These are phyloP conservation scores for Talaromyces borbonicus DNA, from an alignment of 495 filamentous ascomycete genomes.

Conservation along the genomic window DNA sequence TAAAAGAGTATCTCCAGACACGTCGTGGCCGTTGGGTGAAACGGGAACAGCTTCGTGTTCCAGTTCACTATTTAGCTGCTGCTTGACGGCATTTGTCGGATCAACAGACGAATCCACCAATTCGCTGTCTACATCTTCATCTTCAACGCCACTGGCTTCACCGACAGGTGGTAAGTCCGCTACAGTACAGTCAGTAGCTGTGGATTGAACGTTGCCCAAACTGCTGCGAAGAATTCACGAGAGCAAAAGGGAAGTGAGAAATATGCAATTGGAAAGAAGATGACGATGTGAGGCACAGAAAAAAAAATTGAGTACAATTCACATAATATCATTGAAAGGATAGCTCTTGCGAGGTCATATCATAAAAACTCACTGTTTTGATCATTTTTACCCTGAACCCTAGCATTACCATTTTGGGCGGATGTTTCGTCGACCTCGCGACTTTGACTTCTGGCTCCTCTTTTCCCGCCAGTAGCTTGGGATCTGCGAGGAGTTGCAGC, in stretches of 20 bases:
- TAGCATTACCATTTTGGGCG: slow-evolving; percentile 1
- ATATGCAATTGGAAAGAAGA: background rate
- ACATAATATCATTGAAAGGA: too few relatives aligned
- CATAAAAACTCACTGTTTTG: slow-evolving; percentile 1
- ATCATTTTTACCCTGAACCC: background rate
- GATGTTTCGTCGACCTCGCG: slow-evolving; percentile 11
- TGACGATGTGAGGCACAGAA: background rate
- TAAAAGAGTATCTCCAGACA: slow-evolving; percentile 32
- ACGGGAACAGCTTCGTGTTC: slow-evolving; percentile 10
- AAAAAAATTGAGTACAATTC: background rate
- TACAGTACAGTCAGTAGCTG: background rate
- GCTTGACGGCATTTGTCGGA: background rate
- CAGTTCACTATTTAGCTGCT: slow-evolving; percentile 1
- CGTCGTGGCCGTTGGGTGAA: slow-evolving; percentile 29
- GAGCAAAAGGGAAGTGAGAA: slow-evolving; percentile 4
- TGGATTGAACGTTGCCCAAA: slow-evolving; percentile 1
- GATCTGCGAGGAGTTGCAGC: background rate
- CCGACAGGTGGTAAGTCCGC: background rate
- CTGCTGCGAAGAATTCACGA: background rate
- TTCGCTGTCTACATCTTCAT: background rate
- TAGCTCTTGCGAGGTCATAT: too few relatives aligned
- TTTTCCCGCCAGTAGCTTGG: slow-evolving; percentile 7
- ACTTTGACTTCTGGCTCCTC: slow-evolving; percentile 20
- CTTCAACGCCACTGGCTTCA: background rate
- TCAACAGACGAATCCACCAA: background rate